Base-by-base conservation (phyloP, 139 green algal species). In the Volvox reticuliferus region DNA sequence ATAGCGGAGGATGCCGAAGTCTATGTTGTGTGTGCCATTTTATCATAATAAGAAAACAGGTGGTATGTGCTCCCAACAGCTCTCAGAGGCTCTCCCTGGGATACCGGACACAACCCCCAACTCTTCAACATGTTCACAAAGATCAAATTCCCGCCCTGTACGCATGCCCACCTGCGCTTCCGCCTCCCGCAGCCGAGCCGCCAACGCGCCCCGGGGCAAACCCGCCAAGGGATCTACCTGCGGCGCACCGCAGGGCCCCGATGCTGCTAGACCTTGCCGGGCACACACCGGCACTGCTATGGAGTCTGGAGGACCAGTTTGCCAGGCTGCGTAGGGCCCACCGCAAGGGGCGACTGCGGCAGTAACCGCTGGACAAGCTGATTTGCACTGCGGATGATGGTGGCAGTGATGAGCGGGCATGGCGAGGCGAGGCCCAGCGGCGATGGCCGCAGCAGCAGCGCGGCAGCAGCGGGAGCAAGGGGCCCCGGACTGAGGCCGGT, bases 151-250 rank as follows among this genome's bases (percentile, higher is more conserved):
- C 65, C 24, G 65, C 9, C 21, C 21, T 16, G 21, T 73, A 9
- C 2, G 21, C 65, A 24, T 16, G 32, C 83, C 83, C 36, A 82
- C 85, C 85, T 89, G 69, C 44, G 37, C 37, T 22, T 89, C 85
- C 19, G 71, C 71, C 36, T 89, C 69, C 28, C 44, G 26, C 16
- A 89, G n/a, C 37, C 69, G n/a, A 12, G 85, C 69, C 69, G 55
- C 37, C 69, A 89, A 68, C 3, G 85, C 68, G 24, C 69, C 85
- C 16, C 85, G 69, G 24, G 85, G 55, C 69, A 89, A 12, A 1
- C 85, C 85, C 44, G 69, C 85, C 69, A 89, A 37, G 12, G 30
- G 61, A 17, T 78, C 80, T 16, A 36, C 33, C 1, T 44, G 79
- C 21, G 24, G 65, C 12, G 65, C 21, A 26, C 37, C 37, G 21